Conservation (phyloP, 2,329 filamentous ascomycete genomes). For the Fusarium beomiforme region DNA sequence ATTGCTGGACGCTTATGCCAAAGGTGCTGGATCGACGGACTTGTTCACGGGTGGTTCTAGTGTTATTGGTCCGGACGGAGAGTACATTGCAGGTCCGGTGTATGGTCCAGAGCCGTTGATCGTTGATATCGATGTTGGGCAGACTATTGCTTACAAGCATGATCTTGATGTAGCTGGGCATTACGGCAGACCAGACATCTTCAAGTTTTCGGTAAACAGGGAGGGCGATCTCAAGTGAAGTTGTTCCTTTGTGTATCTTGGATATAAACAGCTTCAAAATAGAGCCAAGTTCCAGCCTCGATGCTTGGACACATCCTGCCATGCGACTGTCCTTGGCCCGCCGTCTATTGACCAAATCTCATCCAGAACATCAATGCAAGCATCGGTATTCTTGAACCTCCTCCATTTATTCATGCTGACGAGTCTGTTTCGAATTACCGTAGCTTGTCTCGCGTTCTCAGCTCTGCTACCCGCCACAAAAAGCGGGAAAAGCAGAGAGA, state of each 20-base stretch:
- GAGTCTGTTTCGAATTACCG: fast-evolving
- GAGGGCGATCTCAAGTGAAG: neutral
- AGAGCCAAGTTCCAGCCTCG: neutral
- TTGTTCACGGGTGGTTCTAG: neutral
- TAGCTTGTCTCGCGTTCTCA: neutral
- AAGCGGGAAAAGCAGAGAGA: fast-evolving
- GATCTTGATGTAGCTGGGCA: neutral
- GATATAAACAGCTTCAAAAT: neutral
- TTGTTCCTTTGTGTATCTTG: no score
- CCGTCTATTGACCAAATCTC: neutral
- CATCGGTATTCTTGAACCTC: neutral
- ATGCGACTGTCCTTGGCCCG: neutral
- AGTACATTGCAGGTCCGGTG: neutral
- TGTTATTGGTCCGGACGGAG: neutral
- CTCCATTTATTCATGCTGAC: neutral
- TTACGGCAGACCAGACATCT: neutral
- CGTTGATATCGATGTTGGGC: neutral
- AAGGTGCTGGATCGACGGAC: neutral
- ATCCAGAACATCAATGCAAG: neutral
- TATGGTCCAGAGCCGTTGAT: neutral
- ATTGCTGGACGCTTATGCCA: neutral
- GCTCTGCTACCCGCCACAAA: neutral
- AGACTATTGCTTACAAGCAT: neutral
- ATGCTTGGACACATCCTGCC: neutral
- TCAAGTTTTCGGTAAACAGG: fast-evolving